A percentile compares a stretch with the other conserved stretches of the same genome.
phyloP scores from a whole-genome alignment of 2,329 filamentous ascomycete genomes.

The Trichophyton benhamiae region DNA sequence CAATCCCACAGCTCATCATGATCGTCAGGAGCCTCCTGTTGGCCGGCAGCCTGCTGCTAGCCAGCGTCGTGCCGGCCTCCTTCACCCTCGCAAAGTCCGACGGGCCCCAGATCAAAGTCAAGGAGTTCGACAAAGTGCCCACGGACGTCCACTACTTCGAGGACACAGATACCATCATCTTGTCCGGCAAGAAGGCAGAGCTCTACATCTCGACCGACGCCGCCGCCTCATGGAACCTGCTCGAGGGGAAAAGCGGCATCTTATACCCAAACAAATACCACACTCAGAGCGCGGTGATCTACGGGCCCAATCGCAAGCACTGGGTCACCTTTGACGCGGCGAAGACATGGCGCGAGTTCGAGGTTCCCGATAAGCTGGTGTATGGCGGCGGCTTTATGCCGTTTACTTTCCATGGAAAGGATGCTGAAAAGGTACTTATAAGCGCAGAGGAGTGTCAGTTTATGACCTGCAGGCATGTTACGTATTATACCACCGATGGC shows the following conservation, averaged over 20 bases:
- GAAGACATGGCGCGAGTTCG: slow-evolving; percentile 66
- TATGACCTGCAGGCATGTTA: slow-evolving; percentile 50
- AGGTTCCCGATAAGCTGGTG: slow-evolving; percentile 31
- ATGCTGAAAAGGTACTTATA: slow-evolving; percentile 77
- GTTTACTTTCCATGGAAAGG: slow-evolving; percentile 68
- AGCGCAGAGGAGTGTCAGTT: slow-evolving; percentile 54
- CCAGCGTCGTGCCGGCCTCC: slow-evolving; percentile 16
- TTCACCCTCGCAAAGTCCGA: slow-evolving; percentile 39
- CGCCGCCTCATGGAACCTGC: slow-evolving; percentile 62
- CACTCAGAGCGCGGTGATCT: slow-evolving; percentile 62
- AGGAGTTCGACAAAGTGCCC: slow-evolving; percentile 54
- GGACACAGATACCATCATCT: slow-evolving; percentile 69
- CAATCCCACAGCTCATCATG: slow-evolving; percentile 21
- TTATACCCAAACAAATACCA: slow-evolving; percentile 71
- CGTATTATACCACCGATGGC: slow-evolving; percentile 70
- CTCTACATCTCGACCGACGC: slow-evolving; percentile 72
- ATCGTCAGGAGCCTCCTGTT: slow-evolving; percentile 36
- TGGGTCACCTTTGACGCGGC: slow-evolving; percentile 77
- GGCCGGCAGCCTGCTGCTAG: slow-evolving; percentile 41
- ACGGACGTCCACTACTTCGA: slow-evolving; percentile 76
- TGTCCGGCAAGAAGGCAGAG: slow-evolving; percentile 43
- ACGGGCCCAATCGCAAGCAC: slow-evolving; percentile 58
- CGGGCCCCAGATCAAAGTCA: slow-evolving; percentile 53
- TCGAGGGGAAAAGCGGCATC: slow-evolving; percentile 37
- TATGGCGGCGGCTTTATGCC: slow-evolving; percentile 37